Conservation (phyloP, 2,329 filamentous ascomycete genomes). For the Cladobotryum mycophilum region DNA sequence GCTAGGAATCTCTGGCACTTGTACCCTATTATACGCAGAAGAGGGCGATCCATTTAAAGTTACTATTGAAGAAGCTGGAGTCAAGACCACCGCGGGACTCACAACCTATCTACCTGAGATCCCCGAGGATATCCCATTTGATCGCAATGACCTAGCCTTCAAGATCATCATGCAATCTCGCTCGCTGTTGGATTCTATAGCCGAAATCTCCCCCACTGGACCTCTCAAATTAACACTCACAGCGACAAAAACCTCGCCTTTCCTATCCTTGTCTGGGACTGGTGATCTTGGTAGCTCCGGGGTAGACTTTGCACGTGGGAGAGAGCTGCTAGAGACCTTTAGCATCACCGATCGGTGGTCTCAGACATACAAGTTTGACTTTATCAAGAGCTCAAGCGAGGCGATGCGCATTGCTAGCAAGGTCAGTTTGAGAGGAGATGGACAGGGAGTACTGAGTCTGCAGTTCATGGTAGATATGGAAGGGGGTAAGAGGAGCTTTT, state of each 20-base stretch:
- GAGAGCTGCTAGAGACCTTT: conserved; percentile 69
- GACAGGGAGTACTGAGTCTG: conserved; percentile 83
- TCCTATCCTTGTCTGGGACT: conserved; percentile 64
- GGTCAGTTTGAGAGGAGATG: conserved; percentile 82
- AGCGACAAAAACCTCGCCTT: conserved; percentile 58
- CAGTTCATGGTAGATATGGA: conserved; percentile 96
- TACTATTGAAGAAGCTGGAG: conserved; percentile 76
- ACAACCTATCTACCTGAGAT: conserved; percentile 77
- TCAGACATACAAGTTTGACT: conserved; percentile 79
- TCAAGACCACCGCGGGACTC: conserved; percentile 84
- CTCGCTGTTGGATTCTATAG: conserved; percentile 64
- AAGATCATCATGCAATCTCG: conserved; percentile 91
- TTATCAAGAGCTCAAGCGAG: conserved; percentile 77
- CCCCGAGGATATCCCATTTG: conserved; percentile 79
- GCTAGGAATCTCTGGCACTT: conserved; percentile 78
- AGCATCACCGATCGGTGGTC: conserved; percentile 53
- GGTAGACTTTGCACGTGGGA: conserved; percentile 60
- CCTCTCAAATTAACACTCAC: conserved; percentile 66
- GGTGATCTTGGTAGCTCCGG: conserved; percentile 54
- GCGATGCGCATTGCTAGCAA: conserved; percentile 94
- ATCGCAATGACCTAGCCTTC: conserved; percentile 70
- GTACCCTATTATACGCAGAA: conserved; percentile 70
- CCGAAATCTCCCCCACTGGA: conserved; percentile 63
- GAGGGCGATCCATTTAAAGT: conserved; percentile 76
- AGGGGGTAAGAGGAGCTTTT: conserved; percentile 60